Base-by-base conservation (phyloP, 768 basidiomycete species). In the Tulasnella calospora region DNA sequence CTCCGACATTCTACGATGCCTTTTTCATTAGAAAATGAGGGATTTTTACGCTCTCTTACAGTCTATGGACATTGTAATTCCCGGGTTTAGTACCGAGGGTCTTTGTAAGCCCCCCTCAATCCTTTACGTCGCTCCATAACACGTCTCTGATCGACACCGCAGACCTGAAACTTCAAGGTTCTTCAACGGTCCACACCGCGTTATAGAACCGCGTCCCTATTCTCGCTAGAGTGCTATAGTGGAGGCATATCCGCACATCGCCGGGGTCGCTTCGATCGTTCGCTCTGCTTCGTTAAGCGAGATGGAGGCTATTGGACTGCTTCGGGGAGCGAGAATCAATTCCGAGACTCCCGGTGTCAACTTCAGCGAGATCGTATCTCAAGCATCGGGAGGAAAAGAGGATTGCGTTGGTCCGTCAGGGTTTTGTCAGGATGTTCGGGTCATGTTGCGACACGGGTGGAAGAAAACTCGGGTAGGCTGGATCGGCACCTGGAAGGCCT, bases 121-220 rank as follows among this genome's bases (percentile, higher is more conserved):
- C 4, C 0, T n/a, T 0, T 10, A 23, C n/a, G n/a, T n/a, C n/a
- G n/a, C 23, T 5, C 3, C 7, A n/a, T 21, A 51, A 1, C 23
- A 23, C 51, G 21, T 23, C 51, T 7, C 13, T 67, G 10, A 30
- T 35, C 13, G 17, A n/a, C n/a, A n/a, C n/a, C 13, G 1, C 0
- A 67, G 61, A 67, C 61, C 6, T 67, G 13, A 67, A 30, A 0
- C 61, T 12, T 0, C 61, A 67, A 35, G 61, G 30, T 17, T 67
- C 61, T 4, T 67, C 61, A 15, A 67, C 61, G 6, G 19, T 67
- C 1, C 61, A 67, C 33, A 67, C 61, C 7, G 27, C 61, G 6
- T 3, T 67, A 17, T 15, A 30, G 12, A 67, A 67, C 30, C 27
- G 13, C 12, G 30, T 67, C 3, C 33, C 61, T 3, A 27, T 67